Evolutionary conservation across 306 rosid genomes (phyloP), one percentile per base, ranked within the genome.

Genomic region (Quercus gilva): DNA sequence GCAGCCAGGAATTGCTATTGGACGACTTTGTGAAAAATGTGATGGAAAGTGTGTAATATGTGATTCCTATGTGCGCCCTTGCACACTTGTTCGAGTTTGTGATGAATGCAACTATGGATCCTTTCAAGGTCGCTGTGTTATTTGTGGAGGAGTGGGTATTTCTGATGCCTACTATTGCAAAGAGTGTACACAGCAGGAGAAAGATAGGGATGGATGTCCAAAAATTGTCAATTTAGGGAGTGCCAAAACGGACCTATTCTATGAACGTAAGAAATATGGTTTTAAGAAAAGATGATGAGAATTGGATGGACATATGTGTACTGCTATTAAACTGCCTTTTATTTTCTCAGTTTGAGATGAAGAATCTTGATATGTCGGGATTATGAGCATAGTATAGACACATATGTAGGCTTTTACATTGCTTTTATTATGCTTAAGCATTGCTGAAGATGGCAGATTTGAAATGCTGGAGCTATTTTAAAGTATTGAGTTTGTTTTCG

Each of bases 181-280:
- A 85, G 98, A 94, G 91, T 92, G 98, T 79, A 92, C 94, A 4
- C 97, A 92, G 81, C 96, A 90, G 83, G 97, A 91, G 90, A 94
- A 91, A 88, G 97, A 94, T 23, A 90, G 97, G 79, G 97, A 91
- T 81, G 99, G 97, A 49, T 94, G 99, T 68, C 99, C 97, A 23
- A 94, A 94, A 84, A 94, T 94, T 71, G 97, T 92, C 57, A 92
- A 94, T 74, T 80, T 94, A 61, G 99, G 97, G 23, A 91, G 95
- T 80, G 95, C 94, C 68, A 92, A 94, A 87, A 92, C 94, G 5
- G 94, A 94, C 75, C 78, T 92, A 58, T 92, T 92, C 82, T 91
- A 92, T 31, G 97, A 94, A 76, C 91, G 97, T n/a, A 94, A 94
- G 80, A 94, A 92, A 82, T 94, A 94, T 64, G 97, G 97, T 75